These are phyloP conservation scores for Solanum neorickii DNA, from an alignment of 257 asterid genomes.

Conservation along the genomic window DNA sequence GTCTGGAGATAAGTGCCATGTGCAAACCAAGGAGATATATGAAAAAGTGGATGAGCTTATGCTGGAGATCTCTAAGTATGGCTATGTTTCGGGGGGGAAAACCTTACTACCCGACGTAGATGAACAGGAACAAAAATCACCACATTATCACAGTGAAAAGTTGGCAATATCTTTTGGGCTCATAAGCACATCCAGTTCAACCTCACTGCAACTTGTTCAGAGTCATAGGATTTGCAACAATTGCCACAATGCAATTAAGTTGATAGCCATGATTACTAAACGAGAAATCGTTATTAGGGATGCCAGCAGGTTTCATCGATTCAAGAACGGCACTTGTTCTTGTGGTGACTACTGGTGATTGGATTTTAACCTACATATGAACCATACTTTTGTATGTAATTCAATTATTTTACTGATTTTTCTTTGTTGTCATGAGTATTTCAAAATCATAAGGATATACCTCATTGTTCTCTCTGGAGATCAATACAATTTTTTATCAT, in stretches of 20 bases:
- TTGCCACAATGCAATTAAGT: slow-evolving; percentile 61
- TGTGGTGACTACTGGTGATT: slow-evolving; percentile 88
- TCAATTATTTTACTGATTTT: not conserved
- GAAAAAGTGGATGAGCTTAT: slow-evolving; percentile 31
- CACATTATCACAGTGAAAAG: slow-evolving; percentile 62
- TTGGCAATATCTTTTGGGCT: slow-evolving; percentile 82
- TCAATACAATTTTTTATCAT: not conserved
- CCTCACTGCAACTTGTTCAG: slow-evolving; percentile 77
- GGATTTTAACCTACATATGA: not conserved
- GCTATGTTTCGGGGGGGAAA: slow-evolving; percentile 29
- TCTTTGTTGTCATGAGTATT: not conserved
- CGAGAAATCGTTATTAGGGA: slow-evolving; percentile 65
- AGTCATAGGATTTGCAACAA: slow-evolving; percentile 69
- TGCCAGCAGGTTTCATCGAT: slow-evolving; percentile 76
- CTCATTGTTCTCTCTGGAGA: not conserved
- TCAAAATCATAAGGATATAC: not conserved
- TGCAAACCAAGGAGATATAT: slow-evolving; percentile 42
- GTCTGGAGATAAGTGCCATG: slow-evolving; percentile 56
- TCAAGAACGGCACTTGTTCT: slow-evolving; percentile 56
- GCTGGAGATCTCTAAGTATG: slow-evolving; percentile 30
- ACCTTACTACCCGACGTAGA: slow-evolving; percentile 86
- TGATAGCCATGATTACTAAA: slow-evolving; percentile 34
- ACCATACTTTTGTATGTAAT: not conserved
- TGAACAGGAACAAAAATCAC: slow-evolving; percentile 33
- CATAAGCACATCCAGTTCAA: slow-evolving; percentile 43